These are phyloP conservation scores for Phytophthora crassamura DNA, from an alignment of 352 stramenopile genomes.

Conservation along the genomic window DNA sequence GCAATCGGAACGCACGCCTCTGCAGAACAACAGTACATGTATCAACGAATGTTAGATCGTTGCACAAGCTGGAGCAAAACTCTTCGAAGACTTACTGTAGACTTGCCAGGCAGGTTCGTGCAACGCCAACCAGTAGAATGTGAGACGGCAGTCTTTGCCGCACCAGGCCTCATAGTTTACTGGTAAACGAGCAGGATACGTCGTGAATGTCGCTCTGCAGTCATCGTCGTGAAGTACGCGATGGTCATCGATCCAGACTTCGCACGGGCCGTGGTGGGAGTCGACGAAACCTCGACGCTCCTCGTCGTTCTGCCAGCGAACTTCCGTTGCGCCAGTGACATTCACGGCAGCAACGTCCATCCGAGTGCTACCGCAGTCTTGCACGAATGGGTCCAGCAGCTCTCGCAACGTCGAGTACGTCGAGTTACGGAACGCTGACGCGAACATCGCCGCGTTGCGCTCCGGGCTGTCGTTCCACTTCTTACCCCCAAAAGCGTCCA, in stretches of 20 bases:
- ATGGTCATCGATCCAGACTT: slow-evolving; percentile 54
- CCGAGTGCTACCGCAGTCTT: slow-evolving; percentile 42
- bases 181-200: slow-evolving; percentile 42
- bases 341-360: slow-evolving; percentile 29
- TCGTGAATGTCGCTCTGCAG: slow-evolving; percentile 43
- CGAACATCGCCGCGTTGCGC: slow-evolving; percentile 46
- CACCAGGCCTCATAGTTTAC: slow-evolving; percentile 41
- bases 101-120: slow-evolving; percentile 51
- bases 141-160: slow-evolving; percentile 47
- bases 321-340: slow-evolving; percentile 32
- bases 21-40: too few relatives aligned
- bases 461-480: slow-evolving; percentile 59
- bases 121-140: slow-evolving; percentile 62
- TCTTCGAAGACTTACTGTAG: slow-evolving; percentile 33
- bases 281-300: slow-evolving; percentile 48
- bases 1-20: slow-evolving; percentile 19
- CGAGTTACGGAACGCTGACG: slow-evolving; percentile 34
- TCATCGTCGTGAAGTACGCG: slow-evolving; percentile 47
- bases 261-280: slow-evolving; percentile 62
- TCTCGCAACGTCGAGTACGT: slow-evolving; percentile 45
- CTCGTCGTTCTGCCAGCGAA: slow-evolving; percentile 51
- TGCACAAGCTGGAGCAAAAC: slow-evolving; percentile 1
- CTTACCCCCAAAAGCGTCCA: slow-evolving; percentile 42
- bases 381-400: slow-evolving; percentile 35
- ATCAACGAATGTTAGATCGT: too few relatives aligned